Base-by-base conservation (phyloP, 2,329 filamentous ascomycete species). In the Delphinella strobiligena region DNA sequence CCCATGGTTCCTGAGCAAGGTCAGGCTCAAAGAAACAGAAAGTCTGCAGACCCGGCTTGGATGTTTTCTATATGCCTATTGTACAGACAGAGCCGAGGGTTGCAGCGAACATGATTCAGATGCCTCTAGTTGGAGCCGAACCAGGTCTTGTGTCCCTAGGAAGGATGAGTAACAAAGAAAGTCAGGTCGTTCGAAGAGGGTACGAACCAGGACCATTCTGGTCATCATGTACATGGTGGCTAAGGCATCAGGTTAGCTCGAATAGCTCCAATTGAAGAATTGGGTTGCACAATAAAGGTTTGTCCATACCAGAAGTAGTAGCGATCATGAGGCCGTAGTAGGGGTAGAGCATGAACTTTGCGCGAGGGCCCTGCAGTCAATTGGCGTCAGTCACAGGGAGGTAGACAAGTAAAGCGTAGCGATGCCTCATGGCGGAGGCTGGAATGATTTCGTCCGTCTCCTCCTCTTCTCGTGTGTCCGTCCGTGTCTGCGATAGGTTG, bases 111-210 rank as follows among this genome's bases (percentile, higher is more conserved):
- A n/a, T n/a, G 12, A 27, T 27, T 27, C 7, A 27, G 22, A 34
- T 36, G 9, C 14, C 38, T 45, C 17, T 36, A 43, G 34, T 46
- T 38, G 36, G 19, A 27, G 36, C 30, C 34, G 29, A 53, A 83
- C 78, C 78, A 87, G 46, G 78, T 84, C 74, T 86, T 88, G 72
- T 88, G 75, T 55, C 83, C 83, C 47, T 64, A 33, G 8, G 7
- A 17, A 15, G n/a, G 2, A 37, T 10, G 37, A 3, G n/a, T 9
- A 35, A 3, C 14, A 2, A 18, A 19, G 14, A 17, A 9, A 31
- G 11, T 7, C 5, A 11, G 14, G n/a, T 19, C 3, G 18, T 17
- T 27, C 22, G 12, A 27, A 12, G 38, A 27, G 3, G 16, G 16
- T 30, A 52, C 62, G 31, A 59, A 66, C 63, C 33, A 78, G 59